Base-by-base conservation (phyloP, 371 early-diverging fungal genomes). In the Mortierella sp. region DNA sequence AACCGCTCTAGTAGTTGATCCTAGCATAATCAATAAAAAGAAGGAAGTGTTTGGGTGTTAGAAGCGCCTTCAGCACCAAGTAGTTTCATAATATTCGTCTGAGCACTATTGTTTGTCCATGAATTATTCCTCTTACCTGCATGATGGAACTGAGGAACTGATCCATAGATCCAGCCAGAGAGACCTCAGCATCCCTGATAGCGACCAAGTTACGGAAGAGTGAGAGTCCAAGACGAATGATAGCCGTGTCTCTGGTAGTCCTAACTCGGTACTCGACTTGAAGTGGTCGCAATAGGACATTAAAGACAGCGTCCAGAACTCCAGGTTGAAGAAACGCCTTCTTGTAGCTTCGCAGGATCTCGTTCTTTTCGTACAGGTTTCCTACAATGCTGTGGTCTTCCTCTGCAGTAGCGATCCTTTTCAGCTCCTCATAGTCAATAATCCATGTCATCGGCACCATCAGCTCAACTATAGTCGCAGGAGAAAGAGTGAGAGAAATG, bases 181-280 rank as follows among this genome's bases (percentile, higher is more conserved):
- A 89, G 1, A 89, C 89, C 70, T 92, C 91, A 24, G 92, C 83
- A 75, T 97, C 97, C 12, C 91, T 92, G 58, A 97, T 96, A 8
- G 96, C 96, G 16, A 96, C 90, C 68, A 97, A 81, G 82, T 97
- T 97, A 27, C 97, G 93, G 75, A 96, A 93, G 10, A 97, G 87
- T 41, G 94, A 93, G 38, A 97, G 83, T 8, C 94, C 93, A 11
- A 96, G 90, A 54, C 96, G 93, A 72, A 97, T 93, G 21, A 95
- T 89, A 27, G 93, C 93, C 48, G 92, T 89, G 74, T 96, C 96
- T 71, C 91, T 89, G 27, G 91, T 90, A 0, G 93, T 91, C 55
- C 96, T 88, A 72, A 94, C 90, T 49, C 93, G 82, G 60, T 88
- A 84, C 16, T 92, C 90, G n/a, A 90, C 88, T 11, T 90, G 82